These are phyloP conservation scores for Phlyctochytrium planicorne DNA, from an alignment of 192 early-diverging fungal species.

Conservation along the genomic window DNA sequence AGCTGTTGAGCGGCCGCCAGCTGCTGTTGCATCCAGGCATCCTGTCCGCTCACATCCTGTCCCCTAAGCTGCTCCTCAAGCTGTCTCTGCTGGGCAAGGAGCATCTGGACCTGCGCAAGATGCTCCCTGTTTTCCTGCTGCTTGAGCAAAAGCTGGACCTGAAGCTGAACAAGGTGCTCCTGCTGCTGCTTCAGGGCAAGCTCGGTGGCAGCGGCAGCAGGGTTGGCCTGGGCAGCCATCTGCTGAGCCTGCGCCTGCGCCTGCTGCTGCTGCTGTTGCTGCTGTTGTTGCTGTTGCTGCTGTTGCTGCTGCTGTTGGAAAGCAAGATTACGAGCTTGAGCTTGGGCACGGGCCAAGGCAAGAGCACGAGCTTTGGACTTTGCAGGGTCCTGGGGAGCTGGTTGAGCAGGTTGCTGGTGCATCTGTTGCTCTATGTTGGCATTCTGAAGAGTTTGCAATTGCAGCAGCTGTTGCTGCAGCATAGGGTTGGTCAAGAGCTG, in stretches of 20 bases:
- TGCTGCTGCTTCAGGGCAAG: background rate
- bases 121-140: slow-evolving; percentile 8
- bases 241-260: too few species aligned
- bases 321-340: slow-evolving; percentile 4
- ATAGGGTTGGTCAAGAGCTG: too few species aligned
- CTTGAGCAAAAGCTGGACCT: slow-evolving; percentile 4
- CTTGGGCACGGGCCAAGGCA: background rate
- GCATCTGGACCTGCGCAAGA: slow-evolving; percentile 1
- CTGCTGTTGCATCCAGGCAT: background rate
- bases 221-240: background rate
- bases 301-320: slow-evolving; percentile 4
- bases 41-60: background rate
- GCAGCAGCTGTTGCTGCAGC: too few species aligned
- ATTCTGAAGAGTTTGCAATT: too few species aligned
- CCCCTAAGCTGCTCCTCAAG: slow-evolving; percentile 2
- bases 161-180: background rate
- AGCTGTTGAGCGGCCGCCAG: background rate
- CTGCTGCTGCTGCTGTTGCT: background rate
- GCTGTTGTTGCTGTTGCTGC: background rate
- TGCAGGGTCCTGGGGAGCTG: too few species aligned
- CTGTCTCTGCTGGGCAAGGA: background rate
- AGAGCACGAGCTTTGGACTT: slow-evolving; percentile 1
- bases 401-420: too few species aligned
- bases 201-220: background rate
- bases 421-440: too few species aligned